Evolutionary conservation across 1,284 basidiomycete genomes (phyloP).

Genomic region (Fomitopsis betulina): DNA sequence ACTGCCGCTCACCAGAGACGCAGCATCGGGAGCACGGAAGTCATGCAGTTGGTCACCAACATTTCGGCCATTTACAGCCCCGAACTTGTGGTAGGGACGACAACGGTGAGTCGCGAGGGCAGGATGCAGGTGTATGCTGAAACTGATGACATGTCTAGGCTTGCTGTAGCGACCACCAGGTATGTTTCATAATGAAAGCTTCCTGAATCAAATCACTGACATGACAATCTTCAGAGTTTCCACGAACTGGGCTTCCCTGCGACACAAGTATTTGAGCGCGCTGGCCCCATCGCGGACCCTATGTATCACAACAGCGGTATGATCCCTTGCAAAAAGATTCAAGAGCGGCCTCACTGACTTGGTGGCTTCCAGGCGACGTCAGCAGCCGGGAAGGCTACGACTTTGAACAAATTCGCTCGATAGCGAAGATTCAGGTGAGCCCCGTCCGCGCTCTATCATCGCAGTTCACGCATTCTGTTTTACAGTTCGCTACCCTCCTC

Average conservation of each 20-base stretch:
- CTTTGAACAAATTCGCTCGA: conserved; percentile 72
- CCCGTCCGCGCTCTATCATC: background rate
- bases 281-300: conserved; percentile 77
- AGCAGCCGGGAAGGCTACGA: conserved; percentile 77
- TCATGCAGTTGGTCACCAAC: conserved; percentile 69
- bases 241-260: conserved; percentile 78
- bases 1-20: background rate
- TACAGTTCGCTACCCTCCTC: conserved; percentile 10
- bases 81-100: conserved; percentile 76
- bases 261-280: conserved; percentile 80
- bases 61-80: conserved; percentile 76
- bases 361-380: conserved; percentile 51
- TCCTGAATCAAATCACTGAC: background rate
- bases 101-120: conserved; percentile 38
- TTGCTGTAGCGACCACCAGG: conserved; percentile 88
- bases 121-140: background rate
- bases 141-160: conserved; percentile 34
- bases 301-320: conserved; percentile 81
- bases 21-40: conserved; percentile 78
- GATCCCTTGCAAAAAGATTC: conserved; percentile 11
- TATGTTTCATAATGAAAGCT: conserved; percentile 11
- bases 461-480: background rate
- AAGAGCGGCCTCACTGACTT: background rate
- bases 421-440: conserved; percentile 80
- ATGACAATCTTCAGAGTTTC: conserved; percentile 53